phyloP scores from a whole-genome alignment of 768 basidiomycete species.

The Mycena venus region DNA sequence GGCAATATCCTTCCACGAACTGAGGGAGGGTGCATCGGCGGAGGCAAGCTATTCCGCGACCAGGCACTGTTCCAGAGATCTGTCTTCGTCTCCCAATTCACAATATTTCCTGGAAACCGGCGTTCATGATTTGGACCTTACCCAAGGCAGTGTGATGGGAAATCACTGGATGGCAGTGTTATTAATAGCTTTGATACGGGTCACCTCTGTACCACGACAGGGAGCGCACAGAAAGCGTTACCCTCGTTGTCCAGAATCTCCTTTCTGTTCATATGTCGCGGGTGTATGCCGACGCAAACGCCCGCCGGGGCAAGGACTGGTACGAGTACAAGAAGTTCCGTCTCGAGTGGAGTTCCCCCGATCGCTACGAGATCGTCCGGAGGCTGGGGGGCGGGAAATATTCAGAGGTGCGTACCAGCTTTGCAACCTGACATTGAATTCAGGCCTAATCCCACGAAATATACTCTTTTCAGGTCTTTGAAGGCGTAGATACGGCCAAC shows the following conservation, averaged over 20 bases:
- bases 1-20: no score
- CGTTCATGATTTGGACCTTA: no score
- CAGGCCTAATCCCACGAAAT: no score
- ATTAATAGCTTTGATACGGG: no score
- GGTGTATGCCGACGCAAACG: conserved; percentile 71
- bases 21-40: conserved; percentile 19
- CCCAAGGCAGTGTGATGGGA: no score
- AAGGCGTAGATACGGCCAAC: conserved; percentile 69
- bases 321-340: conserved; percentile 63
- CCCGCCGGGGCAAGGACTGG: conserved; percentile 68
- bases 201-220: conserved; percentile 15
- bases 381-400: conserved; percentile 78
- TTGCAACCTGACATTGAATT: no score
- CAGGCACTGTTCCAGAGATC: conserved; percentile 17
- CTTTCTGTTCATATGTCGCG: conserved; percentile 54
- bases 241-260: conserved; percentile 19
- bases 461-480: conserved; percentile 59
- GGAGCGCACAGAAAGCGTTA: conserved; percentile 8
- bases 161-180: no score
- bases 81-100: conserved; percentile 15
- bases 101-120: no score
- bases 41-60: conserved; percentile 22
- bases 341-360: conserved; percentile 75
- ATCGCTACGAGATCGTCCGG: conserved; percentile 75
- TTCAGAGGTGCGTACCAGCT: conserved; percentile 73